Evolutionary conservation across 140 eudicot species (phyloP).

Genomic region (Erigeron philadelphicus): DNA sequence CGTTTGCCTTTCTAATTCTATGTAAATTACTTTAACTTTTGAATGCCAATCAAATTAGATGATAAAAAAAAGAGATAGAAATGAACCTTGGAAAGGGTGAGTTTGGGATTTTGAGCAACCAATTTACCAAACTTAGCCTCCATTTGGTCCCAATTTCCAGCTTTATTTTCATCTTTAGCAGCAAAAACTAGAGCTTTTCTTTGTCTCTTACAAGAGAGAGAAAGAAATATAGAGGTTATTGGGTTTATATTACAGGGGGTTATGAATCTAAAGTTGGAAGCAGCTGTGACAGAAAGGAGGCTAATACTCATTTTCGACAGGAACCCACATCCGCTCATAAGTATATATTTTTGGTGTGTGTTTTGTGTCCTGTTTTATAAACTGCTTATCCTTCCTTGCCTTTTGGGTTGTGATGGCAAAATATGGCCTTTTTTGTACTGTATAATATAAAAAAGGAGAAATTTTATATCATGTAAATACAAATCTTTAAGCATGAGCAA

Average conservation of each 20-base stretch:
- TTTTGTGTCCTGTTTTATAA: no score
- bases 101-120: constrained; percentile 60
- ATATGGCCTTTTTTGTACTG: no score
- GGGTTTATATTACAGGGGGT: constrained; percentile 23
- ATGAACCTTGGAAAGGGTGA: constrained; percentile 63
- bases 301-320: constrained; percentile 34
- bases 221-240: constrained; percentile 18
- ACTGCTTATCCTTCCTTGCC: no score
- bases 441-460: no score
- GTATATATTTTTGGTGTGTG: background rate
- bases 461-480: no score
- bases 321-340: background rate
- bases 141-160: constrained; percentile 58
- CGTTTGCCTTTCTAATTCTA: no score
- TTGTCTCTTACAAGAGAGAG: constrained; percentile 30
- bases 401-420: no score
- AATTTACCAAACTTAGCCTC: constrained; percentile 66
- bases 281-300: constrained; percentile 28
- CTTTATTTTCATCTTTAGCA: constrained; percentile 41
- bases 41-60: no score
- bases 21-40: no score
- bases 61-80: constrained; percentile 19
- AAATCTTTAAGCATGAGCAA: no score
- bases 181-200: constrained; percentile 42
- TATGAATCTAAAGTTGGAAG: constrained; percentile 21